These are phyloP conservation scores for Nyctanthes arbortristis DNA, from an alignment of 257 asterid genomes.

Conservation along the genomic window DNA sequence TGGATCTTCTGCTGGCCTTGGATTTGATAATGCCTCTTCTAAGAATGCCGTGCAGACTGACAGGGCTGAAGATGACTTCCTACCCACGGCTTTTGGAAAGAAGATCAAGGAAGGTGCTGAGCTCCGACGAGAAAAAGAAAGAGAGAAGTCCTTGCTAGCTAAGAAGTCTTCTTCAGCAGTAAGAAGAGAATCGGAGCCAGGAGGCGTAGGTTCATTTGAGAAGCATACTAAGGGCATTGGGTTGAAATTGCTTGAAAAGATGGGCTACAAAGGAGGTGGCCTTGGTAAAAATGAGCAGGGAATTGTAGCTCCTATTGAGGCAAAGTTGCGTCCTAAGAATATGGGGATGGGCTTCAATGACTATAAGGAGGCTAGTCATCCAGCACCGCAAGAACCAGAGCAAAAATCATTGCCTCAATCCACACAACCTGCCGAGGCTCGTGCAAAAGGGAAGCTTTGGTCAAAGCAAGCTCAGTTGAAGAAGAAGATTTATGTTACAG, in stretches of 20 bases:
- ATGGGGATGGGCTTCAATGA: conserved; percentile 95
- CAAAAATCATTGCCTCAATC: conserved; percentile 43
- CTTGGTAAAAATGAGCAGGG: conserved; percentile 91
- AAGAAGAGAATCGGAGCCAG: conserved; percentile 43
- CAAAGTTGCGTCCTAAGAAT: conserved; percentile 76
- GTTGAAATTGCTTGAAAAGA: conserved; percentile 69
- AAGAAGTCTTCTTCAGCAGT: conserved; percentile 50
- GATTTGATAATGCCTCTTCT: conserved; percentile 45
- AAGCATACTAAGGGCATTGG: conserved; percentile 83
- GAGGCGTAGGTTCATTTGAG: conserved; percentile 68
- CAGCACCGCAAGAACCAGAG: conserved; percentile 46
- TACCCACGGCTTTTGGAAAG: conserved; percentile 77
- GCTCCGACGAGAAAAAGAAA: conserved; percentile 61
- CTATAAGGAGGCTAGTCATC: conserved; percentile 57
- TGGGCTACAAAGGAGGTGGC: conserved; percentile 96
- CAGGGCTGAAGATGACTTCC: conserved; percentile 41
- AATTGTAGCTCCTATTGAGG: conserved; percentile 74
- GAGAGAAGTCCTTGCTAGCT: conserved; percentile 57
- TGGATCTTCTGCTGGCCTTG: conserved; percentile 52
- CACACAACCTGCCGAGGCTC: conserved; percentile 41
- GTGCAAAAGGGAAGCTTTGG: conserved; percentile 68
- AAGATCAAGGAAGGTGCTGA: conserved; percentile 69
- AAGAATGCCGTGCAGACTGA: conserved; percentile 21
- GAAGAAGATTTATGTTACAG: conserved; percentile 66
- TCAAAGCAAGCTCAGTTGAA: conserved; percentile 59